phyloP scores from a whole-genome alignment of 139 green algal species.

The Picochlorum costavermella region DNA sequence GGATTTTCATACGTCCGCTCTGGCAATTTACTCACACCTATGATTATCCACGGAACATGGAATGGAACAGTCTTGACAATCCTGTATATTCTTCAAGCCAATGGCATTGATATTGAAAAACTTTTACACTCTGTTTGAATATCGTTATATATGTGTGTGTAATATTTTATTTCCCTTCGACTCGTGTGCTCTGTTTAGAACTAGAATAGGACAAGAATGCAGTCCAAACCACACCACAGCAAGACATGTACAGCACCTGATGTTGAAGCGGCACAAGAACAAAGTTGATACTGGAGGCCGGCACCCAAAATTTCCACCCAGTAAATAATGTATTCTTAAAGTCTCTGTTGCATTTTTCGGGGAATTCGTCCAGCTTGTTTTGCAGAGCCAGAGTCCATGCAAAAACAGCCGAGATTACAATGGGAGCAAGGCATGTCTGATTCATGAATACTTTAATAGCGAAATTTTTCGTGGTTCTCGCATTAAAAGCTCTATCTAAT shows the following conservation, averaged over 20 bases:
- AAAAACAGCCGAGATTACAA: conserved; percentile 59
- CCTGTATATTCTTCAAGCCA: conserved; percentile 49
- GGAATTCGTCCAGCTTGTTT: conserved; percentile 31
- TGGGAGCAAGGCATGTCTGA: conserved; percentile 59
- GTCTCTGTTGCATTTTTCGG: conserved; percentile 54
- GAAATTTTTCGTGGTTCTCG: conserved; percentile 46
- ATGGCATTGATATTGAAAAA: conserved; percentile 59
- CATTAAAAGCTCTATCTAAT: conserved; percentile 36
- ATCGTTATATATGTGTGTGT: background rate
- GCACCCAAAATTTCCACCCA: conserved; percentile 88
- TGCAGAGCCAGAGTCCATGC: conserved; percentile 58
- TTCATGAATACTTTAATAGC: conserved; percentile 54
- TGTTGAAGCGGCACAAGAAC: conserved; percentile 54
- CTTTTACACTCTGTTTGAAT: conserved; percentile 25
- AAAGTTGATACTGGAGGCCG: conserved; percentile 74
- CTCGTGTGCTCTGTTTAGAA: background rate
- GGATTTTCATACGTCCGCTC: conserved; percentile 64
- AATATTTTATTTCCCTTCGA: background rate
- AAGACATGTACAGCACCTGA: conserved; percentile 77
- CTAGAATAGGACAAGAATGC: conserved; percentile 66
- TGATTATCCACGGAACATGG: conserved; percentile 81
- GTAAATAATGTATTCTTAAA: conserved; percentile 62
- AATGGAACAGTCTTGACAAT: conserved; percentile 67
- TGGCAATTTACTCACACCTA: conserved; percentile 79
- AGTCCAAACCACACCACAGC: conserved; percentile 73